Conservation (phyloP, 148 eudicot genomes). For the Chenopodium suecicum region DNA sequence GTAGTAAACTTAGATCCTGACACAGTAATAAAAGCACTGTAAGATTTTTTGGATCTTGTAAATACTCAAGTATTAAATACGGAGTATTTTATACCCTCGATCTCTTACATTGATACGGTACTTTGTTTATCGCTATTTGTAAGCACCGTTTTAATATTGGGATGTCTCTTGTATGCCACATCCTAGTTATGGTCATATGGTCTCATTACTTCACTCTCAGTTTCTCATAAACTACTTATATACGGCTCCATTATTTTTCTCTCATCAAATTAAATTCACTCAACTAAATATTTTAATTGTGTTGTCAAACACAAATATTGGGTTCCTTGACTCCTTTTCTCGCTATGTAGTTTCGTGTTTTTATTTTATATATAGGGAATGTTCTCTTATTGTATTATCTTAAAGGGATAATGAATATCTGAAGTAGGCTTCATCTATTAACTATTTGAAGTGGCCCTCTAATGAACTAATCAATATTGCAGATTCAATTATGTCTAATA, state of each 20-base stretch:
- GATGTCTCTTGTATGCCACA: too few species aligned
- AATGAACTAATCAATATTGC: neutral
- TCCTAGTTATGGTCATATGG: too few species aligned
- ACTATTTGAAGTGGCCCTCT: conserved; percentile 6
- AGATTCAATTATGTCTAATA: conserved; percentile 6
- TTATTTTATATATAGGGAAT: too few species aligned
- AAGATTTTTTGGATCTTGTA: conserved; percentile 10
- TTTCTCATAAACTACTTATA: too few species aligned
- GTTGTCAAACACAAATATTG: neutral
- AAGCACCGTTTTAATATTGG: too few species aligned
- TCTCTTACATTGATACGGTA: neutral
- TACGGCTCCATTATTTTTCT: too few species aligned
- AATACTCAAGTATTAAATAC: neutral
- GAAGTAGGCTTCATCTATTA: neutral
- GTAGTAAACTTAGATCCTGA: neutral
- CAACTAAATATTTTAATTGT: too few species aligned
- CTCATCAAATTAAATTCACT: too few species aligned
- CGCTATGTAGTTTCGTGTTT: neutral
- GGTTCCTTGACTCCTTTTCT: neutral
- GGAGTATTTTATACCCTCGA: neutral
- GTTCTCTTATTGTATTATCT: neutral
- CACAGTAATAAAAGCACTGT: neutral
- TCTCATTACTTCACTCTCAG: too few species aligned
- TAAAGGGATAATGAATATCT: neutral
- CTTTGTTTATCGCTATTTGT: too few species aligned